Evolutionary conservation across 371 early-diverging fungal genomes (phyloP).

Genomic region (Rhizomucor pusillus): DNA sequence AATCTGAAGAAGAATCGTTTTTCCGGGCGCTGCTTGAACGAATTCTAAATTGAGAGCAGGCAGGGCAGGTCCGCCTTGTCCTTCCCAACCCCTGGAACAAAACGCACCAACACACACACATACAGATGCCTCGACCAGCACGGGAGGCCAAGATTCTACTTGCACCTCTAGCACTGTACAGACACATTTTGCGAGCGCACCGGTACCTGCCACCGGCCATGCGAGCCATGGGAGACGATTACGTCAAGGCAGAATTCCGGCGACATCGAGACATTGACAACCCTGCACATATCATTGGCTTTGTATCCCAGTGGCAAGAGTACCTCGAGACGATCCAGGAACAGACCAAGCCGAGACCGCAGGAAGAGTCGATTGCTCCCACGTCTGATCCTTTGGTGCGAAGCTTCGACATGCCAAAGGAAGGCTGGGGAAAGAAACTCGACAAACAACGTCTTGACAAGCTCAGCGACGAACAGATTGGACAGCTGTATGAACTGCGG

Average conservation of each 20-base stretch:
- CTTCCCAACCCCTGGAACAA: no score
- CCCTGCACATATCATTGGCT: conserved; percentile 66
- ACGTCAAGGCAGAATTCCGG: conserved; percentile 66
- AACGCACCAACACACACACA: background rate
- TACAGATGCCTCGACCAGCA: conserved; percentile 8
- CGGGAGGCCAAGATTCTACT: conserved; percentile 30
- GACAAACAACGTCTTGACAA: conserved; percentile 50
- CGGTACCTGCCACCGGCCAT: conserved; percentile 56
- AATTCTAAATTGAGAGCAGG: no score
- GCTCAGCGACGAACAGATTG: conserved; percentile 67
- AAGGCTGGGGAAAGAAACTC: conserved; percentile 54
- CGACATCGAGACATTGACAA: conserved; percentile 62
- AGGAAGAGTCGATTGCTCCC: conserved; percentile 21
- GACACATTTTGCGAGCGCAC: conserved; percentile 59
- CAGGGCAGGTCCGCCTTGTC: no score
- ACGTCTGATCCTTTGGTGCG: conserved; percentile 31
- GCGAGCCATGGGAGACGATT: conserved; percentile 64
- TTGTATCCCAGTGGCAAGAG: conserved; percentile 63
- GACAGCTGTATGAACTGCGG: conserved; percentile 63
- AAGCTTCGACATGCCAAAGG: conserved; percentile 29
- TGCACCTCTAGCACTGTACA: conserved; percentile 60
- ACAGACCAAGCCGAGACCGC: conserved; percentile 31
- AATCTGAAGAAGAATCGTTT: background rate
- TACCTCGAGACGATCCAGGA: conserved; percentile 28
- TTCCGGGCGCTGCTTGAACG: background rate